Conservation (phyloP, 2,329 filamentous ascomycete genomes). For the Penicillium occitanis region DNA sequence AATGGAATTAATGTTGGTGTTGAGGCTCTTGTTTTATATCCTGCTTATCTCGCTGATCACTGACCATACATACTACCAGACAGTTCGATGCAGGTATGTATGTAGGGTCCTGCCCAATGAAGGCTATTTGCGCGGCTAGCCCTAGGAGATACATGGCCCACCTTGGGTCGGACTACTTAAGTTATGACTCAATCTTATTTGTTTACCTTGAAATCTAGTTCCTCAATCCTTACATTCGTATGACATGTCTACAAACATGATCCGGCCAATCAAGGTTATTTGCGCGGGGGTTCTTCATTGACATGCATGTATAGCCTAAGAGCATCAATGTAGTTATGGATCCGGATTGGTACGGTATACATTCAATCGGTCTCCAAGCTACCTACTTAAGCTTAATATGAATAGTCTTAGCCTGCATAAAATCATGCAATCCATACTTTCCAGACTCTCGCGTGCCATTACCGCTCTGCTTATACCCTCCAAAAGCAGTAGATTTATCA, state of each 20-base stretch:
- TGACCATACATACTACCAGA: neutral
- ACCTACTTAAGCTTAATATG: slow-evolving; percentile 4
- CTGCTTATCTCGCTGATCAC: neutral
- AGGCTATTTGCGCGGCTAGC: neutral
- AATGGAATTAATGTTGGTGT: neutral
- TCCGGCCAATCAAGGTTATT: neutral
- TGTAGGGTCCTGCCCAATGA: neutral
- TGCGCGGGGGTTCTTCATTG: neutral
- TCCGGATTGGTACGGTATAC: too few relatives aligned
- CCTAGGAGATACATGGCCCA: too few relatives aligned
- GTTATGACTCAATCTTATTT: neutral
- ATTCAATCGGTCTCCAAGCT: neutral
- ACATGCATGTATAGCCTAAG: too few relatives aligned
- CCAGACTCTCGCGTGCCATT: slow-evolving; percentile 71
- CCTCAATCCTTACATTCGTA: neutral
- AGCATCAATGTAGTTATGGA: too few relatives aligned
- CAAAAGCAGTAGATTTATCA: slow-evolving; percentile 54
- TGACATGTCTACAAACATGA: neutral
- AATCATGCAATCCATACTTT: slow-evolving; percentile 65
- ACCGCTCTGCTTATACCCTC: slow-evolving; percentile 75
- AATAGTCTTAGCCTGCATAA: slow-evolving; percentile 68
- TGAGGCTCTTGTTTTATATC: neutral
- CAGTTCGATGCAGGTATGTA: neutral
- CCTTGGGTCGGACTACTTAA: too few relatives aligned
- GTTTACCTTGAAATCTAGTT: too few relatives aligned